Evolutionary conservation across 83 land plant genomes (phyloP).

Genomic region (Thuja plicata): DNA sequence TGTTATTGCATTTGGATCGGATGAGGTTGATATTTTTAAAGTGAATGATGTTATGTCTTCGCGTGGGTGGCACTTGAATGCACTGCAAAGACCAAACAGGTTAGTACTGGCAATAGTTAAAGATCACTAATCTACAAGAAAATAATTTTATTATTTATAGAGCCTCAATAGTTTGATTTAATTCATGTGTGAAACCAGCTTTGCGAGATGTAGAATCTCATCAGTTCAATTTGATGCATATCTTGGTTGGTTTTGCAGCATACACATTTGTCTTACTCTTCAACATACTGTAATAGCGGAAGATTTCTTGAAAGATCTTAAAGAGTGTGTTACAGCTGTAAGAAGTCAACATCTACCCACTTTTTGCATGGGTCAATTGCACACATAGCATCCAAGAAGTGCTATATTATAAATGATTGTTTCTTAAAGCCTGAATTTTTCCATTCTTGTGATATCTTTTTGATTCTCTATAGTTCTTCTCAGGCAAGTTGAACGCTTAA

Average conservation of each 20-base stretch:
- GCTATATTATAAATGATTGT: constrained; percentile 5
- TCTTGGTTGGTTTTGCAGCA: constrained; percentile 43
- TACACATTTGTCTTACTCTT: constrained; percentile 95
- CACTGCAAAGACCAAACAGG: constrained; percentile 98
- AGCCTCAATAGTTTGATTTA: not conserved
- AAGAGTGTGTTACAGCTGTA: constrained; percentile 70
- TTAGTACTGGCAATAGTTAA: constrained; percentile 13
- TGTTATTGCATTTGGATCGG: constrained; percentile 91
- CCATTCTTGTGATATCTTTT: not conserved
- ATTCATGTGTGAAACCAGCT: no score
- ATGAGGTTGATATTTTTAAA: constrained; percentile 80
- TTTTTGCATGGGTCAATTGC: not conserved
- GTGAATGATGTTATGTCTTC: constrained; percentile 87
- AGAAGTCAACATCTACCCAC: not conserved
- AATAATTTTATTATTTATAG: not conserved
- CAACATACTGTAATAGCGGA: constrained; percentile 81
- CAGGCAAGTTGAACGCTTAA: not conserved
- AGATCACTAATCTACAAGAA: not conserved
- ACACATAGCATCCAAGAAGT: not conserved
- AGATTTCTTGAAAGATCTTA: constrained; percentile 72
- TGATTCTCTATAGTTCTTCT: constrained; percentile 6
- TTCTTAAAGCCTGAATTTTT: constrained; percentile 6
- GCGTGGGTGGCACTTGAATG: constrained; percentile 97
- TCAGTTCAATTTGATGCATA: constrained; percentile 1
- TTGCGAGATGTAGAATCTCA: not conserved